Evolutionary conservation across 768 basidiomycete species (phyloP), one percentile per base, ranked within the genome.

Genomic region (Leccinum fibrillosum): DNA sequence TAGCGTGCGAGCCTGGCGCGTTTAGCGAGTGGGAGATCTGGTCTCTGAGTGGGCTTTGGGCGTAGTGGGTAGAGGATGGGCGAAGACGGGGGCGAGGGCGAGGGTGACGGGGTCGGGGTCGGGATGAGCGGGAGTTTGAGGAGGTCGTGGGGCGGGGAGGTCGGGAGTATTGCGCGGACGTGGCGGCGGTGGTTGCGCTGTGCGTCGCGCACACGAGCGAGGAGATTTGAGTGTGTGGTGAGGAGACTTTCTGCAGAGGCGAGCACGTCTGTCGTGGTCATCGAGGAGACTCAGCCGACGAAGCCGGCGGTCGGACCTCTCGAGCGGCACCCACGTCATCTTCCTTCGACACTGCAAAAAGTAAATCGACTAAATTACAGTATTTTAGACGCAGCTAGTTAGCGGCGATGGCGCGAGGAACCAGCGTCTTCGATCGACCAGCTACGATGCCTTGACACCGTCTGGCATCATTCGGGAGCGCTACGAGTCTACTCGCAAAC

Each of bases 1-100:
- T 92, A 94, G 35, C 89, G 80, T 21, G 81, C 78, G 6, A 83
- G 75, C 4, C 90, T 82, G 0, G 89, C 89, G 4, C 84, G 83
- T 69, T 94, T 94, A 6, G 85, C 80, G n/a, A 86, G 85, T 1
- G 86, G 82, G 5, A 85, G 67, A 54, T 84, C 82, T 71, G 72
- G 64, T 52, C 82, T 70, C 50, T 81, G 80, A 2, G 57, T 44
- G 0, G 76, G 70, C 26, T 67, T 73, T 10, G 75, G 73, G 11
- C 76, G 63, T 1, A 70, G 66, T 47, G 73, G 19, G 19, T 2
- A 62, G 19, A 72, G 66, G 3, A 69, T 59, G 1, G 80, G 83
- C 0, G 84, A 84, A 1, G 78, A 69, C 0, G 80, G 77, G 8
- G 81, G 78, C 0, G 83, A 82, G 8, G 79, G 77, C 0, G 77